Percentiles rank a stretch among this genome's conserved stretches.
phyloP scores from a whole-genome alignment of 352 stramenopile species.

The Phytophthora pisi region DNA sequence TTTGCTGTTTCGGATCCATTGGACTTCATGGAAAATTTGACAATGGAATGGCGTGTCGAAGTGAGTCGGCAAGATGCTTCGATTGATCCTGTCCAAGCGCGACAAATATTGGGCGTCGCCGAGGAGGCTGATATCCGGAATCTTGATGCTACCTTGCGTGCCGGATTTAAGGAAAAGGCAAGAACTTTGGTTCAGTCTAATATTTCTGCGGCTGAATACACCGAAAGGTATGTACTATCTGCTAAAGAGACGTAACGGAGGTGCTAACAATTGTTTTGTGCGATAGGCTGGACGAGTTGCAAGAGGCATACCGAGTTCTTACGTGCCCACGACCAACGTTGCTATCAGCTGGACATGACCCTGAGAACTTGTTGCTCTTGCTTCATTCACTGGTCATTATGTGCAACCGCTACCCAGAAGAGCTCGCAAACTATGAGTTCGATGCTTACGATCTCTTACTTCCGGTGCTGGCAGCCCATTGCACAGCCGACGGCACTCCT shows the following conservation, averaged over 20 bases:
- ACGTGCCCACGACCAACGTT: conserved; percentile 71
- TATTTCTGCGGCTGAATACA: conserved; percentile 38
- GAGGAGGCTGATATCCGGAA: conserved; percentile 17
- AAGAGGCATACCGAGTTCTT: conserved; percentile 71
- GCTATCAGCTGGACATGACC: conserved; percentile 72
- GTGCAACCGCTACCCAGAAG: conserved; percentile 62
- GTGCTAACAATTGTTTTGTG: conserved; percentile 11
- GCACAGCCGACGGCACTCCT: conserved; percentile 49
- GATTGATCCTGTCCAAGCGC: conserved; percentile 49
- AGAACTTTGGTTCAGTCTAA: conserved; percentile 39
- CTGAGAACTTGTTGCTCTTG: conserved; percentile 70
- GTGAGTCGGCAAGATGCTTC: conserved; percentile 32
- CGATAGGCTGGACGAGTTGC: conserved; percentile 45
- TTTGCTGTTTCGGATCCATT: conserved; percentile 88
- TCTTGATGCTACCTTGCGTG: conserved; percentile 41
- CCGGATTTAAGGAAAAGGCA: conserved; percentile 62
- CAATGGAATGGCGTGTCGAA: conserved; percentile 85
- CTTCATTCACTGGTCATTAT: conserved; percentile 69
- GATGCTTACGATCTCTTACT: conserved; percentile 74
- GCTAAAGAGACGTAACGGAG: neutral
- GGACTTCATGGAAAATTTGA: conserved; percentile 85
- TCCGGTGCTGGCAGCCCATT: conserved; percentile 60
- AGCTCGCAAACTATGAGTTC: conserved; percentile 68
- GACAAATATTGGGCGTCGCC: conserved; percentile 39
- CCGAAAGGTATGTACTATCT: conserved; percentile 41